Conservation (phyloP, 176 grass and related monocot species). For the Musa schizocarpa region DNA sequence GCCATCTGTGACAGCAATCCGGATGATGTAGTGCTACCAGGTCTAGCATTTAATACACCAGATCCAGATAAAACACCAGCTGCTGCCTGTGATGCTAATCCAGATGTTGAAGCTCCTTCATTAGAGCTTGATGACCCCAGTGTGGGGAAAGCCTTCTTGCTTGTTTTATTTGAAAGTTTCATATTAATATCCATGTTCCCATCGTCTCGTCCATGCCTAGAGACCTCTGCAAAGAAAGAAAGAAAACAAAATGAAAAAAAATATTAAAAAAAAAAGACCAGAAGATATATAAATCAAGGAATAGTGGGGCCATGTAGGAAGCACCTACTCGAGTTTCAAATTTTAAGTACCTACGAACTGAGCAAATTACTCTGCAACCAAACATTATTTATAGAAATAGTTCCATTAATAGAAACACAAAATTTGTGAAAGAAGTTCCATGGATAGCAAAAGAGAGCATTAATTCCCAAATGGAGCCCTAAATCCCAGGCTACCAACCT, state of each 20-base stretch:
- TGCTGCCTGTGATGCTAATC: conserved; percentile 78
- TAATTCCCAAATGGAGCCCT: too few relatives aligned
- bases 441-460: too few relatives aligned
- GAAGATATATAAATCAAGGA: too few relatives aligned
- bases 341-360: too few relatives aligned
- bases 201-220: conserved; percentile 82
- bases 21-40: conserved; percentile 94
- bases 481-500: too few relatives aligned
- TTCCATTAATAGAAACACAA: too few relatives aligned
- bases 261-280: too few relatives aligned
- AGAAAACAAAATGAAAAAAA: background rate
- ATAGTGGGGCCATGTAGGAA: too few relatives aligned
- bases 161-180: conserved; percentile 56
- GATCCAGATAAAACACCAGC: conserved; percentile 94
- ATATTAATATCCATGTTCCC: conserved; percentile 54
- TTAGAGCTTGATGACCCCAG: conserved; percentile 38
- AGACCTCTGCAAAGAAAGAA: conserved; percentile 48
- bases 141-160: conserved; percentile 38
- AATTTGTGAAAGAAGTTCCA: too few relatives aligned
- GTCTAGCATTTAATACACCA: conserved; percentile 95
- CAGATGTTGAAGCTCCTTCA: conserved; percentile 86
- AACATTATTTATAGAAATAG: too few relatives aligned
- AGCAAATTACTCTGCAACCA: too few relatives aligned
- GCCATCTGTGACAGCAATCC: conserved; percentile 90
- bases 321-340: too few relatives aligned